Conservation (phyloP, 2,329 filamentous ascomycete species). For the Dactylellina sp. region DNA sequence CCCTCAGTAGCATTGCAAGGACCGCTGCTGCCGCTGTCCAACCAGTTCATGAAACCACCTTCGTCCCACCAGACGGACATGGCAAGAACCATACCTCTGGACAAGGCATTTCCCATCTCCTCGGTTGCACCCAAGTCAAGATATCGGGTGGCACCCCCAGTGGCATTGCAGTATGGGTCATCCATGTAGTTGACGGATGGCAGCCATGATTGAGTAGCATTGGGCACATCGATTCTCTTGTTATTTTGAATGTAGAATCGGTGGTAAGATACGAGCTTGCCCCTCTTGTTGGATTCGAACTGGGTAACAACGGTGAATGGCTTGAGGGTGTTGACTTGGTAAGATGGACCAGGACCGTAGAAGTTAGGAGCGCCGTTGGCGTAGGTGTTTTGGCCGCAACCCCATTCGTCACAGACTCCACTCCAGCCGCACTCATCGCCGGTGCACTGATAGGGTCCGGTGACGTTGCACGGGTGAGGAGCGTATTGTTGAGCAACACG, state of each 20-base stretch:
- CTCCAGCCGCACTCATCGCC: constrained; percentile 64
- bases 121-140: constrained; percentile 65
- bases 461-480: constrained; percentile 67
- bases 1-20: constrained; percentile 71
- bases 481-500: constrained; percentile 65
- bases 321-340: constrained; percentile 64
- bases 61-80: constrained; percentile 71
- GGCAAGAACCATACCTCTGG: constrained; percentile 69
- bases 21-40: constrained; percentile 67
- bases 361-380: constrained; percentile 60
- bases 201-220: constrained; percentile 66
- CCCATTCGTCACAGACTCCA: constrained; percentile 66
- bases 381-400: constrained; percentile 67
- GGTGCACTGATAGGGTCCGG: constrained; percentile 65
- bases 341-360: constrained; percentile 63
- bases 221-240: constrained; percentile 64
- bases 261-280: constrained; percentile 66
- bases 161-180: constrained; percentile 63
- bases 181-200: constrained; percentile 63
- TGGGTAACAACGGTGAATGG: constrained; percentile 69
- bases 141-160: constrained; percentile 61
- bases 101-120: constrained; percentile 67
- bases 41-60: constrained; percentile 70
- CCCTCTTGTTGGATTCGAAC: constrained; percentile 65
- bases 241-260: constrained; percentile 68